Evolutionary conservation across 2,329 filamentous ascomycete genomes (phyloP).

Genomic region (Colletotrichum brevisporum): DNA sequence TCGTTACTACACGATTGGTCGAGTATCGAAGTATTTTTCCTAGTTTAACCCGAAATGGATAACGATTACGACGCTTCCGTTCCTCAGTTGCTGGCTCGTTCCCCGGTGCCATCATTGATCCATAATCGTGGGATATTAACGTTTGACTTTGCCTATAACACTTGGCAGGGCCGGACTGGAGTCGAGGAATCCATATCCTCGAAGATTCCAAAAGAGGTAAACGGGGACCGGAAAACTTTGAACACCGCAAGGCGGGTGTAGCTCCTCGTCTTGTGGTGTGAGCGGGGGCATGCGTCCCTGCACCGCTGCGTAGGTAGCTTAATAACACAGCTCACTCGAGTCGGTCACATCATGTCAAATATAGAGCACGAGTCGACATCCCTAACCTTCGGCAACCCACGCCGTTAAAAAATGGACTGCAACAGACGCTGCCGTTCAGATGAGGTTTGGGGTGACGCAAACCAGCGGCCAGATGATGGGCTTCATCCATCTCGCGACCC

Average conservation of each 20-base stretch:
- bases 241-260: not conserved
- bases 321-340: not conserved
- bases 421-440: not conserved
- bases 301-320: not conserved
- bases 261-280: not conserved
- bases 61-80: slow-evolving; percentile 4
- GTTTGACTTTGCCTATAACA: no score
- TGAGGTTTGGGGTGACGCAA: not conserved
- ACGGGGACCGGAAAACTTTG: not conserved
- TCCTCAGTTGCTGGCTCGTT: not conserved
- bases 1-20: not conserved
- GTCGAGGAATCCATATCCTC: not conserved
- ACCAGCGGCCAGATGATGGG: slow-evolving; percentile 13
- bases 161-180: not conserved
- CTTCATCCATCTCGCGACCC: not conserved
- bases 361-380: not conserved
- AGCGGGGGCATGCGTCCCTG: not conserved
- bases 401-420: not conserved
- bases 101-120: not conserved
- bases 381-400: not conserved
- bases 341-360: not conserved
- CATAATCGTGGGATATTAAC: no score
- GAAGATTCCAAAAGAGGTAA: not conserved
- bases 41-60: not conserved
- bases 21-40: not conserved